Evolutionary conservation across 1,284 basidiomycete species (phyloP), one percentile per base, ranked within the genome.

Genomic region (Pseudozyma sp.): DNA sequence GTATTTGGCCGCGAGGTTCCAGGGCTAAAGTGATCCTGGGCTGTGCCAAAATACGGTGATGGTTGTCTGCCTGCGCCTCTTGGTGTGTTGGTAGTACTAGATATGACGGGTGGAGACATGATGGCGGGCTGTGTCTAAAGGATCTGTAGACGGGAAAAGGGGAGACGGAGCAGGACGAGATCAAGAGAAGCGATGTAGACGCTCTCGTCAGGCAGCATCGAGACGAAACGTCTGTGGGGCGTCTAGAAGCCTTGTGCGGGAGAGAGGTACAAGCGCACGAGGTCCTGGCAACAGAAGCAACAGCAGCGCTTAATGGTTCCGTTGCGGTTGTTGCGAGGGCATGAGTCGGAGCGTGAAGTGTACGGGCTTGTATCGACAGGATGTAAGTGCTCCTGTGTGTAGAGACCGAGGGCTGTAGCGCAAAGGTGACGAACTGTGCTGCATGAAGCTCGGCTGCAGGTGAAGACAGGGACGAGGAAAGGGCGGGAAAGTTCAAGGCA

Each of bases 81-180:
- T 59, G 30, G 49, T 31, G 56, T 52, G 11, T 34, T 44, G 30
- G 29, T 39, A 8, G 52, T 40, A 14, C n/a, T 40, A 29, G 61
- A 44, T 56, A 60, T 52, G 56, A 59, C 51, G 14, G 56, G 49
- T 54, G 60, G 50, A 47, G 56, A 55, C 67, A 69, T 69, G 42
- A 29, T 60, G 17, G 49, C 49, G 52, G 42, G 49, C 9, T 24
- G 24, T 55, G 17, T 46, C 31, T 45, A 31, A 46, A 13, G 55
- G 37, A 14, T 51, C 39, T 11, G 17, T 17, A 14, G 30, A 17
- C 10, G 29, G n/a, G 33, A 37, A 51, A 24, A 16, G 30, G 10
- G 40, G 7, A 10, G 40, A 10, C 14, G 29, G 24, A 5, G 50
- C 14, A 35, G 39, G 16, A 14, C 35, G 35, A 37, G 35, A 14